Conservation (phyloP, 164 flowering plant species). For the Amborella trichopoda region DNA sequence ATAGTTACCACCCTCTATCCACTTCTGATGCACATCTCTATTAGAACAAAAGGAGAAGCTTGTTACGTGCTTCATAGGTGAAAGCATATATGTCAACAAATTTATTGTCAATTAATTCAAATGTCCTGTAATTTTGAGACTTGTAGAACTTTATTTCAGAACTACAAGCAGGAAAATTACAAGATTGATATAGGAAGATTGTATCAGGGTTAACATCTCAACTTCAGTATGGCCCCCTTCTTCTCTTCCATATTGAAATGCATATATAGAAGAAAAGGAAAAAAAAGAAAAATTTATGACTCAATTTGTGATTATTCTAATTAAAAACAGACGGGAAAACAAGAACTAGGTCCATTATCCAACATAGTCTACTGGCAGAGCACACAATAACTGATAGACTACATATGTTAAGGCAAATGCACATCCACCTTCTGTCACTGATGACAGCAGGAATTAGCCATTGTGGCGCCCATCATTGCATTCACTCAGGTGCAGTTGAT, state of each 20-base stretch:
- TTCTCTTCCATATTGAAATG: conserved; percentile 40
- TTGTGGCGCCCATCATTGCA: no score
- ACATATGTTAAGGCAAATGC: no score
- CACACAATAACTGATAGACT: no score
- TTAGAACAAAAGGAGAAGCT: neutral
- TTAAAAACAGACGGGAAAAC: no score
- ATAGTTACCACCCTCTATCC: conserved; percentile 99
- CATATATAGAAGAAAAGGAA: neutral
- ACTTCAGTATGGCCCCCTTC: conserved; percentile 45
- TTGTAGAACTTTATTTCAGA: conserved; percentile 35
- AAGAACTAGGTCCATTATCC: no score
- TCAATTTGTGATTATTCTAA: no score
- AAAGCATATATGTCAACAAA: neutral
- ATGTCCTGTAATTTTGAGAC: conserved; percentile 52
- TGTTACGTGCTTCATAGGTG: neutral
- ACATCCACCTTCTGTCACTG: no score
- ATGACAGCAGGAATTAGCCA: no score
- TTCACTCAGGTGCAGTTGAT: no score
- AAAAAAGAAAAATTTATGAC: neutral
- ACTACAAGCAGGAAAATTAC: conserved; percentile 61
- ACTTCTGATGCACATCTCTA: conserved; percentile 97
- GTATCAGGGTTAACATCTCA: conserved; percentile 54
- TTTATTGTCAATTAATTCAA: neutral
- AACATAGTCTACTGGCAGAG: no score
- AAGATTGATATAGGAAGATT: conserved; percentile 57